Evolutionary conservation across 768 basidiomycete genomes (phyloP), one percentile per base, ranked within the genome.

Genomic region (Tulasnella sp.): DNA sequence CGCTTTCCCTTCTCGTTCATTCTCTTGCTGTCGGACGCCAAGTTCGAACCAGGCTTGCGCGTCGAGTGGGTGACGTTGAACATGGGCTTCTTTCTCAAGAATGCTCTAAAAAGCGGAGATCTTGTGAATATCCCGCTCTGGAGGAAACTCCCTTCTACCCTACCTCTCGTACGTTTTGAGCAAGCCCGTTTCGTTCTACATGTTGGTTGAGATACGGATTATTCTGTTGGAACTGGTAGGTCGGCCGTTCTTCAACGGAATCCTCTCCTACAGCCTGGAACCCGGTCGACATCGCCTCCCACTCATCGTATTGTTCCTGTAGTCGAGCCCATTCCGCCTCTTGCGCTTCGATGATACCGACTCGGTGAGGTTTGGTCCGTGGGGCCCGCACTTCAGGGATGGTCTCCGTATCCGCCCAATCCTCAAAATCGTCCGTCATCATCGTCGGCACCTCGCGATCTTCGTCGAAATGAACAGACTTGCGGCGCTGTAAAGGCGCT

Each of bases 21-120:
- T 98, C 84, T 98, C 96, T 84, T 99, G 98, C 82, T 99, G 98
- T 84, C 94, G 96, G 72, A 99, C 91, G 35, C 98, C 98, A 73
- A 99, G 91, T 80, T 92, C 89, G 82, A 89, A 96, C 98, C 98
- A 99, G 11, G 91, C 92, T 46, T 84, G 80, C 5, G 93, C 90
- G 81, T 93, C 88, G 11, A 83, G 85, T 79, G 91, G 90, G 81
- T 95, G 89, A 55, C 88, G 88, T 82, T 97, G 94, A 18, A 97
- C 95, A 35, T 88, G 88, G 9, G 97, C 97, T 85, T 99, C 97
- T 16, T 95, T 86, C 83, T 95, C 92, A 40, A 98, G 86, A 11
- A 98, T 90, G 81, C 88, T 92, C 95, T 98, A 85, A 73, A 44
- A 42, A 20, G 15, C n/a, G 11, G 10, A 35, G 29, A 51, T 46